Conservation (phyloP, 2,329 filamentous ascomycete species). For the Epichloe festucae region DNA sequence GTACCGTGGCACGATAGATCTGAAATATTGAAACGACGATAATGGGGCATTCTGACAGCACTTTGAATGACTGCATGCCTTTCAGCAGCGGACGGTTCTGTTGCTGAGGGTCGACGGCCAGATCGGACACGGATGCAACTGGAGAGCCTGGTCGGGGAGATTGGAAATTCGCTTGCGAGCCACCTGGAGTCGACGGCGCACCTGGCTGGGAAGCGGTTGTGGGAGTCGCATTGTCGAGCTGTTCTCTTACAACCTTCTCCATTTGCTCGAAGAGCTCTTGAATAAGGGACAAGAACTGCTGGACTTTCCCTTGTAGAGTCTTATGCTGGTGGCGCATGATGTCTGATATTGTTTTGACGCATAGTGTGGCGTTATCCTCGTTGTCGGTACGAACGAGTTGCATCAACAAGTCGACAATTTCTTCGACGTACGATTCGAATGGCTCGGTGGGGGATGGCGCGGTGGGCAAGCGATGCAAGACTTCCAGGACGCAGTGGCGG, state of each 20-base stretch:
- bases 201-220: slow-evolving; percentile 37
- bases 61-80: slow-evolving; percentile 98
- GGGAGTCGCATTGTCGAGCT: slow-evolving; percentile 66
- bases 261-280: slow-evolving; percentile 93
- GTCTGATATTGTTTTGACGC: slow-evolving; percentile 96
- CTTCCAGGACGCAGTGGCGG: slow-evolving; percentile 86
- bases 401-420: slow-evolving; percentile 85
- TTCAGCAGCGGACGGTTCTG: slow-evolving; percentile 70
- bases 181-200: slow-evolving; percentile 53
- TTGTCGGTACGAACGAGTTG: slow-evolving; percentile 81
- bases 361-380: slow-evolving; percentile 96
- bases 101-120: slow-evolving; percentile 69
- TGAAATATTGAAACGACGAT: slow-evolving; percentile 98
- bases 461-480: slow-evolving; percentile 73
- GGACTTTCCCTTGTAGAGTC: slow-evolving; percentile 64
- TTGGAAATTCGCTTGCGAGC: slow-evolving; percentile 60
- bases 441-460: slow-evolving; percentile 56
- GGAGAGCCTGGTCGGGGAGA: slow-evolving; percentile 86
- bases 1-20: slow-evolving; percentile 68
- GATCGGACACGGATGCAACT: slow-evolving; percentile 66
- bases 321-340: slow-evolving; percentile 88
- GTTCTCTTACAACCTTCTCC: slow-evolving; percentile 87
- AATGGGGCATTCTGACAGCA: slow-evolving; percentile 93
- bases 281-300: slow-evolving; percentile 81
- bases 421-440: slow-evolving; percentile 77